phyloP scores from a whole-genome alignment of 768 basidiomycete genomes.

The Lactifluus hygrophoroides region DNA sequence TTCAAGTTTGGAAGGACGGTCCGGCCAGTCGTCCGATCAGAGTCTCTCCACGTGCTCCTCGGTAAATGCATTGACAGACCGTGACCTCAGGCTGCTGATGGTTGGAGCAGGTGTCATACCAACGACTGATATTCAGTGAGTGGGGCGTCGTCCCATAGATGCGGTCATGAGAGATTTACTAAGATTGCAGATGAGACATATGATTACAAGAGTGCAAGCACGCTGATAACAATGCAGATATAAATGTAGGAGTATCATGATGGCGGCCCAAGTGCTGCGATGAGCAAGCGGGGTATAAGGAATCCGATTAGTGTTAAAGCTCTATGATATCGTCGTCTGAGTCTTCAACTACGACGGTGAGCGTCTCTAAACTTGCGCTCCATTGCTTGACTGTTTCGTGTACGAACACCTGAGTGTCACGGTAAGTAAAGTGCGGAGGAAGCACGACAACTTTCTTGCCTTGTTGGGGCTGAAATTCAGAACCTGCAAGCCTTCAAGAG shows the following conservation, averaged over 20 bases:
- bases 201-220: background rate
- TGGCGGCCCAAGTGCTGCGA: background rate
- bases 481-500: slow-evolving; percentile 77
- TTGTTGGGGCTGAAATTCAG: slow-evolving; percentile 68
- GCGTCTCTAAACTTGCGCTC: slow-evolving; percentile 58
- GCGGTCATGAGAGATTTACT: background rate
- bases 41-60: no score
- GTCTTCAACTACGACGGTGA: slow-evolving; percentile 23
- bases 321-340: slow-evolving; percentile 5
- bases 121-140: background rate
- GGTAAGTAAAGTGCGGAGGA: background rate
- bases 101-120: background rate
- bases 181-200: background rate
- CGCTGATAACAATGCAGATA: background rate
- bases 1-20: no score
- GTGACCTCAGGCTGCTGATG: no score
- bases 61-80: no score
- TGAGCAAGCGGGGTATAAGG: background rate
- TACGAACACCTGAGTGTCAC: slow-evolving; percentile 14
- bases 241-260: background rate
- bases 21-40: no score
- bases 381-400: slow-evolving; percentile 51
- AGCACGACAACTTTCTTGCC: slow-evolving; percentile 32
- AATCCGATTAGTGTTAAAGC: background rate
- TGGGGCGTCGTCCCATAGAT: background rate